Base-by-base conservation (phyloP, 441 rosid species). In the Mallotus repandus region DNA sequence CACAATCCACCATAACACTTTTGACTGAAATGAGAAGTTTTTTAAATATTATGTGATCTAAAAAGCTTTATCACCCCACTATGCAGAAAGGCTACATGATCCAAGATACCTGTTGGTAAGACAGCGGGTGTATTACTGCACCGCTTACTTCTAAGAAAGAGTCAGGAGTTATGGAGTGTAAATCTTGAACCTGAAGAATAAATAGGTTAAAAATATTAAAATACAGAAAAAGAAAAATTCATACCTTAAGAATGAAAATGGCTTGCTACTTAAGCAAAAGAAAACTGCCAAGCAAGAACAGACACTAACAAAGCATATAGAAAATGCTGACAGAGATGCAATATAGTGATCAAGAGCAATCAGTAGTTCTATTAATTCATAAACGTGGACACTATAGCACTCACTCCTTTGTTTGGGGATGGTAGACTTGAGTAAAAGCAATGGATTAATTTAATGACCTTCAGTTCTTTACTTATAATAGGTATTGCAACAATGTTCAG, bases 111-210 rank as follows among this genome's bases (percentile, higher is more conserved):
- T 96, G 99, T 83, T 96, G 99, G 80, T 94, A 94, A 69, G 99
- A 96, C 79, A 96, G 82, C 56, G 99, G 91, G 70, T 96, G 99
- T 76, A 96, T 91, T 69, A 94, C 94, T 56, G 89, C 97, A 69
- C 99, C 98, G 71, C 98, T 96, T 50, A 96, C 91, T 92, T 96
- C 98, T 78, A 96, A 84, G 86, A 96, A 96, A 73, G 86, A 79
- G 77, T 87, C 87, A 74, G 98, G 99, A 82, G 99, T 94, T 76
- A 96, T 89, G 5, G 84, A 87, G 84, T 96, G 99, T 75, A 96
- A 83, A 94, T 96, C 95, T 75, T 92, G 97, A 80, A 94, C 98
- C 99, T 96, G 84, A 85, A 81, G 38, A 61, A 73, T 56, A 69
- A 52, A 69, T 11, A 8, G 19, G 56, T 46, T 12, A 56, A 43